phyloP scores from a whole-genome alignment of 192 early-diverging fungal genomes.

The Geranomyces variabilis region DNA sequence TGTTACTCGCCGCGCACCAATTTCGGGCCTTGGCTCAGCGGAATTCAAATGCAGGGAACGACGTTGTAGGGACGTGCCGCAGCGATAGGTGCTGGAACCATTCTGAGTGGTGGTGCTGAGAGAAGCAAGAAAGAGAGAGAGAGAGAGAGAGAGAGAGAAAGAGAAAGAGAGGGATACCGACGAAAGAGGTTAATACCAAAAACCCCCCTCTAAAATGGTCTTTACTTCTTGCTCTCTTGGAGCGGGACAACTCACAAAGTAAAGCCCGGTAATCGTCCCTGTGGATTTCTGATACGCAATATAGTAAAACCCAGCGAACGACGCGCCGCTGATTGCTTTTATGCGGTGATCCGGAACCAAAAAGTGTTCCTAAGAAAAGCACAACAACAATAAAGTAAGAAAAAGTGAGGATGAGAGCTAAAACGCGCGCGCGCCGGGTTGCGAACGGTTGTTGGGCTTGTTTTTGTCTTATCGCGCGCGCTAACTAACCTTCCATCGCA shows the following conservation, averaged over 20 bases:
- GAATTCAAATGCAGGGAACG: conserved; percentile 33
- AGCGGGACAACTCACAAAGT: conserved; percentile 42
- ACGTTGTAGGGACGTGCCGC: conserved; percentile 35
- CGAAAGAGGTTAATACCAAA: too few species aligned
- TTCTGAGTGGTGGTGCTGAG: conserved; percentile 50
- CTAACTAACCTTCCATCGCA: conserved; percentile 79
- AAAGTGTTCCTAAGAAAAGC: conserved; percentile 69
- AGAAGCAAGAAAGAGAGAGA: background rate
- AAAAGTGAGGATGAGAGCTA: background rate
- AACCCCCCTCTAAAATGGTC: background rate
- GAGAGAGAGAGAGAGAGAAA: background rate
- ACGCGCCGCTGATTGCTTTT: conserved; percentile 75
- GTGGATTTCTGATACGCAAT: conserved; percentile 71
- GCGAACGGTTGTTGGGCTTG: too few species aligned
- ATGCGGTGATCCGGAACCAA: conserved; percentile 85
- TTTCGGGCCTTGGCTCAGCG: too few species aligned
- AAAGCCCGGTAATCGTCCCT: conserved; percentile 68
- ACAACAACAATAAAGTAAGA: background rate
- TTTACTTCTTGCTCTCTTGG: background rate
- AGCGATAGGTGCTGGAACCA: conserved; percentile 55
- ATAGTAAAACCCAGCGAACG: conserved; percentile 91
- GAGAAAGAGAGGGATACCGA: background rate
- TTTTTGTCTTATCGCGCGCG: too few species aligned
- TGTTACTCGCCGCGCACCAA: too few species aligned
- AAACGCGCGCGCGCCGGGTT: too few species aligned